These are phyloP conservation scores for Primulina huaijiensis DNA, from an alignment of 257 asterid species.

Conservation along the genomic window DNA sequence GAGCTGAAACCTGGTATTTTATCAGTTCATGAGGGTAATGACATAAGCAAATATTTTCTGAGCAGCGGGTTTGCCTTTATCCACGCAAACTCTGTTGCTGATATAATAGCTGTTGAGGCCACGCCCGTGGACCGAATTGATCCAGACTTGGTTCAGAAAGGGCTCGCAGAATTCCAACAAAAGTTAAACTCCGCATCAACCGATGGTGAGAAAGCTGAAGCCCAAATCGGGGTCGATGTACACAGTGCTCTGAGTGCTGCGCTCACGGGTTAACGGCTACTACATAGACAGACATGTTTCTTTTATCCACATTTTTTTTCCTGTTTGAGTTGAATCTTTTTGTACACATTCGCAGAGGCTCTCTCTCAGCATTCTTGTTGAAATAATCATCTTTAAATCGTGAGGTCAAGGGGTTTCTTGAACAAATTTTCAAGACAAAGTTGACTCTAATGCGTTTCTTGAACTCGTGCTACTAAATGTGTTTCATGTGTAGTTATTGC, in stretches of 20 bases:
- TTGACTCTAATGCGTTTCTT: neutral
- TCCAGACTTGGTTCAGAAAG: constrained; percentile 59
- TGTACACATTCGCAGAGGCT: neutral
- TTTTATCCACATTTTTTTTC: neutral
- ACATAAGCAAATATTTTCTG: constrained; percentile 39
- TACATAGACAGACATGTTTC: neutral
- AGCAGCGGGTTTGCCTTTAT: constrained; percentile 50
- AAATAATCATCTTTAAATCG: constrained; percentile 7
- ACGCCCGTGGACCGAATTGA: constrained; percentile 67
- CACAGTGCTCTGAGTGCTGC: constrained; percentile 88
- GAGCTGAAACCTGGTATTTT: constrained; percentile 60
- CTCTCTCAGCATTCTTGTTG: neutral
- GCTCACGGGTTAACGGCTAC: constrained; percentile 49
- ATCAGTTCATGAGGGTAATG: constrained; percentile 45
- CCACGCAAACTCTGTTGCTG: constrained; percentile 46
- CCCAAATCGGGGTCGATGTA: constrained; percentile 77
- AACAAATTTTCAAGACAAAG: constrained; percentile 9
- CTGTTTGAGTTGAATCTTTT: neutral
- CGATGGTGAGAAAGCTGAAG: constrained; percentile 82
- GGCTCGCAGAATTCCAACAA: constrained; percentile 67
- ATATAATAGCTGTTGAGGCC: constrained; percentile 47
- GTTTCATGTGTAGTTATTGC: neutral
- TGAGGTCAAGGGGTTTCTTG: constrained; percentile 9
- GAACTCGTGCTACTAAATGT: neutral
- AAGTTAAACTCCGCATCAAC: constrained; percentile 71